Base-by-base conservation (phyloP, 331 rosid species). In the Saraca asoca region DNA sequence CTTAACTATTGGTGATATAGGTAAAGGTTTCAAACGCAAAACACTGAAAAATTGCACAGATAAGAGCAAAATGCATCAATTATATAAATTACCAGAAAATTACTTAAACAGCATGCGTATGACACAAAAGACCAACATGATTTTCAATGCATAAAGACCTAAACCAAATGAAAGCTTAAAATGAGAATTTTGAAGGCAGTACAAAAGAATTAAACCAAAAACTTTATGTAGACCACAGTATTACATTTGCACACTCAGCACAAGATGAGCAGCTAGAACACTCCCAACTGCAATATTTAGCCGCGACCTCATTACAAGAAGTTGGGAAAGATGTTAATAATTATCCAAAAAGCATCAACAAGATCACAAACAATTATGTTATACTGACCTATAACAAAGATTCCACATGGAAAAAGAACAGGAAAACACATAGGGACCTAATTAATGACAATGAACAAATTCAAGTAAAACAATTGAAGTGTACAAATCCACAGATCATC, bases 271-370 rank as follows among this genome's bases (percentile, higher is more conserved):
- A 56, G 62, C 42, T 56, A 48, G 6, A 55, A 59, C 52, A 39
- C 43, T 64, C 17, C 37, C 48, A 57, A 20, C 9, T 62, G 48
- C 51, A 63, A 53, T 41, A 37, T 61, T 12, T 52, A 68, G 49
- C 54, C 56, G 29, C 53, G 49, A 51, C 46, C 51, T 44, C 51
- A 51, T 51, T 15, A 51, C 51, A 51, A 71, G 12, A 73, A 49
- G 42, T 53, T 20, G 49, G 50, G 57, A 66, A 45, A 70, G 50
- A 65, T 43, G 39, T 70, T 35, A 58, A 71, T 42, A 59, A 34
- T 58, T 15, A 49, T 71, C 65, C 59, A 41, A 20, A 11, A 51
- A 43, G 57, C 42, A 51, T 37, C 51, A 42, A 20, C 38, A 51
- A 65, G 61, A 66, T 43, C 15, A 51, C 63, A 34, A 58, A 35